Percentiles rank a stretch among this genome's conserved stretches.
phyloP scores from a whole-genome alignment of 345 rosid species.

The Acer yangbiense region DNA sequence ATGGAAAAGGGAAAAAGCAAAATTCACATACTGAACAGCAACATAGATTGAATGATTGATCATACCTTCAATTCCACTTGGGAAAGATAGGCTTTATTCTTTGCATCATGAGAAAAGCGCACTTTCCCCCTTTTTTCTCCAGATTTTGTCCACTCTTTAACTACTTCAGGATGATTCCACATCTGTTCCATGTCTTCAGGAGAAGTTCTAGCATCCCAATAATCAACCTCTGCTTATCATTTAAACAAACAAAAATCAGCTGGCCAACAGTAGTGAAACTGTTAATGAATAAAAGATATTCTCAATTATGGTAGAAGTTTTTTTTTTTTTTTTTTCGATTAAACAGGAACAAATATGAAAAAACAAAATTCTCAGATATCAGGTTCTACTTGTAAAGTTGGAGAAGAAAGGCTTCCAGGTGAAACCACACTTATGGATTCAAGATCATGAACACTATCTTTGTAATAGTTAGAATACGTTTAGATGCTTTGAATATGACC shows the following conservation, averaged over 20 bases:
- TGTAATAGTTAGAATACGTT: background rate
- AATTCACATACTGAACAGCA: too few species aligned
- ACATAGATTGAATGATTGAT: slow-evolving; percentile 1
- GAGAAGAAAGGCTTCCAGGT: background rate
- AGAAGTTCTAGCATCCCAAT: slow-evolving; percentile 75
- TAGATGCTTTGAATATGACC: background rate
- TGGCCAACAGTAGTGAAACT: background rate
- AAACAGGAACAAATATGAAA: background rate
- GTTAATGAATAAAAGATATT: background rate
- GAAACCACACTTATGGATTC: background rate
- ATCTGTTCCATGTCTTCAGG: slow-evolving; percentile 85
- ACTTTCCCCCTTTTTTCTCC: slow-evolving; percentile 72
- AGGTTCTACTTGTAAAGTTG: background rate
- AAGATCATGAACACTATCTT: background rate
- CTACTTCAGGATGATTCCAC: slow-evolving; percentile 74
- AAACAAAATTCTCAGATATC: background rate
- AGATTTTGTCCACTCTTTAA: slow-evolving; percentile 80
- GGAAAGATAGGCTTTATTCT: slow-evolving; percentile 72
- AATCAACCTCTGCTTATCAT: slow-evolving; percentile 40
- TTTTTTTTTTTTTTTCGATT: background rate
- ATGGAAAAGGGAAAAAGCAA: background rate
- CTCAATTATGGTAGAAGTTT: background rate
- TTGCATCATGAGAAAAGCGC: slow-evolving; percentile 69
- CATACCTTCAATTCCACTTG: slow-evolving; percentile 76
- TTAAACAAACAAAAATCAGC: slow-evolving; percentile 18